phyloP scores from a whole-genome alignment of 495 filamentous ascomycete genomes.

The Cryomyces minteri region DNA sequence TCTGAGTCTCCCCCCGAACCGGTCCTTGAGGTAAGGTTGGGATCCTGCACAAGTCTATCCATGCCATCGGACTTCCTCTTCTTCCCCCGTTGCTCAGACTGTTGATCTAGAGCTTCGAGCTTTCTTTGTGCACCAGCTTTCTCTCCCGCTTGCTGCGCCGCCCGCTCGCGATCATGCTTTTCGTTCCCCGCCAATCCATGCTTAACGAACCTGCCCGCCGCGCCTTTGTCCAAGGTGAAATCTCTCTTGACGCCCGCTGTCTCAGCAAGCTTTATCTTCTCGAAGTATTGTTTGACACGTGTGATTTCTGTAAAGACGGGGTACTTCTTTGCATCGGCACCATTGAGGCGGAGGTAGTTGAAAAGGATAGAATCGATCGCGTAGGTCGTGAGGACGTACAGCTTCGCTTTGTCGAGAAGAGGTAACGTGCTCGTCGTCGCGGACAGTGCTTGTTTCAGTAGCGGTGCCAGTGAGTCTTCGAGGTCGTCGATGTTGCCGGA shows the following conservation, averaged over 20 bases:
- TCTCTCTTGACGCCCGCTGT: conserved; percentile 28
- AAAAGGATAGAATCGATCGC: conserved; percentile 84
- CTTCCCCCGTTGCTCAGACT: conserved; percentile 5
- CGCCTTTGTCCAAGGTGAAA: conserved; percentile 57
- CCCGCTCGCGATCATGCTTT: conserved; percentile 31
- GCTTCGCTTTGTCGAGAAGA: conserved; percentile 82
- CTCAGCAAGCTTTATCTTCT: conserved; percentile 41
- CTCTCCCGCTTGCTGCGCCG: conserved; percentile 33
- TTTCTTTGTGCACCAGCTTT: conserved; percentile 12
- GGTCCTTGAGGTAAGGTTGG: background rate
- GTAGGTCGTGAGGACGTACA: conserved; percentile 69
- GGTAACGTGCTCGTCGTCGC: conserved; percentile 62
- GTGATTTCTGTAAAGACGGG: conserved; percentile 69
- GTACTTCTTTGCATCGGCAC: conserved; percentile 63
- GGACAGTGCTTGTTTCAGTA: conserved; percentile 42
- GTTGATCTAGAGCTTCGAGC: conserved; percentile 4
- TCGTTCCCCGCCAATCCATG: conserved; percentile 59
- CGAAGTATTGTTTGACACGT: conserved; percentile 75
- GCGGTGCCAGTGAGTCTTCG: conserved; percentile 47
- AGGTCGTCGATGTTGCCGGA: conserved; percentile 62
- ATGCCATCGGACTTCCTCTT: conserved; percentile 1
- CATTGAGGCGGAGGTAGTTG: conserved; percentile 55
- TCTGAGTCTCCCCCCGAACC: background rate
- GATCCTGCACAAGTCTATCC: background rate
- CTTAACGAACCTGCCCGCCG: conserved; percentile 63